A percentile compares a stretch with the other conserved stretches of the same genome.
Evolutionary conservation across 2,329 filamentous ascomycete species (phyloP).

Genomic region (Curvularia verruculosa): DNA sequence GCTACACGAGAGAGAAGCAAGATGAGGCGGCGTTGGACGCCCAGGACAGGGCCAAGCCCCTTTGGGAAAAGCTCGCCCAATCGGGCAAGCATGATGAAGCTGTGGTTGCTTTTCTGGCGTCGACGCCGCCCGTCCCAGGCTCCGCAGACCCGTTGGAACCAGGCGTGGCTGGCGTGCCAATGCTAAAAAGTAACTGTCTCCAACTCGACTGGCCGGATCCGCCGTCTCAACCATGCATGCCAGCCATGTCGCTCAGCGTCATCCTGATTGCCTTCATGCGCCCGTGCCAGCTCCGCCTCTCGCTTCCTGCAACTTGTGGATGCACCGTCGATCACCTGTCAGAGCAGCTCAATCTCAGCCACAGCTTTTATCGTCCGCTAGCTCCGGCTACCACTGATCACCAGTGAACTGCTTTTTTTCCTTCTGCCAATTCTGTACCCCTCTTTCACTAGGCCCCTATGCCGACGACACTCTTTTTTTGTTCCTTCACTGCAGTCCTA

Average conservation of each 20-base stretch:
- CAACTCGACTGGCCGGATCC: slow-evolving; percentile 27
- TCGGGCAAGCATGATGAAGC: background rate
- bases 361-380: slow-evolving; percentile 27
- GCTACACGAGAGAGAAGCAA: background rate
- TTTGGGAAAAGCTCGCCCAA: background rate
- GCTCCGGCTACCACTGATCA: slow-evolving; percentile 12
- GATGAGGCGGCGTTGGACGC: background rate
- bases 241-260: slow-evolving; percentile 24
- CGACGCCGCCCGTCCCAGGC: slow-evolving; percentile 20
- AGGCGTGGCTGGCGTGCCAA: slow-evolving; percentile 37
- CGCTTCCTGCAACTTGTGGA: slow-evolving; percentile 27
- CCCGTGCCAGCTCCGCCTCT: slow-evolving; percentile 29
- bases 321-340: slow-evolving; percentile 33
- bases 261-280: slow-evolving; percentile 20
- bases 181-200: slow-evolving; percentile 30
- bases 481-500: slow-evolving; percentile 25
- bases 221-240: slow-evolving; percentile 25
- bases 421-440: slow-evolving; percentile 26
- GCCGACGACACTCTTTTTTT: slow-evolving; percentile 30
- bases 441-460: slow-evolving; percentile 14
- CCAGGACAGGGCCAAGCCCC: background rate
- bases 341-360: slow-evolving; percentile 14
- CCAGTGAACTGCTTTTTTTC: slow-evolving; percentile 30
- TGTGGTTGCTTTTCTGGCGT: slow-evolving; percentile 14
- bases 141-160: slow-evolving; percentile 8